Conservation (phyloP, 257 asterid genomes). For the Cordia subcordata region DNA sequence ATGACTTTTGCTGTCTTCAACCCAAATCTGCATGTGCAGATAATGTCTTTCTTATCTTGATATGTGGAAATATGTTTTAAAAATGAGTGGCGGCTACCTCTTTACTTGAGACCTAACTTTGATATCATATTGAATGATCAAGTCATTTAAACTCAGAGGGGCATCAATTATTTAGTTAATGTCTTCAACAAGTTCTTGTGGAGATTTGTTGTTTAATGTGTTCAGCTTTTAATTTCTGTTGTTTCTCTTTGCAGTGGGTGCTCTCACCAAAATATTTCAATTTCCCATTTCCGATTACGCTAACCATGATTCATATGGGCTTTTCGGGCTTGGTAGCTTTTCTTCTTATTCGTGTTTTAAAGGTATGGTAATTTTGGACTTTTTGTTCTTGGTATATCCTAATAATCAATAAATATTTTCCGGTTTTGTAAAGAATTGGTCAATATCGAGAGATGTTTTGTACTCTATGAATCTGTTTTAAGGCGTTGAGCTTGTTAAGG, state of each 20-base stretch:
- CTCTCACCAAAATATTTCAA: conserved; percentile 97
- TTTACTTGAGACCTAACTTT: too few relatives aligned
- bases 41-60: too few relatives aligned
- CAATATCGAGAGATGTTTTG: not conserved
- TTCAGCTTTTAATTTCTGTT: conserved; percentile 8
- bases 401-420: not conserved
- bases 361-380: conserved; percentile 42
- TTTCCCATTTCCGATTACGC: conserved; percentile 90
- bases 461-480: not conserved
- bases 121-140: too few relatives aligned
- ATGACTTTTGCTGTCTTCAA: too few relatives aligned
- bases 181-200: not conserved
- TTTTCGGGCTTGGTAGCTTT: conserved; percentile 94
- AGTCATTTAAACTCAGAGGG: too few relatives aligned
- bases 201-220: conserved; percentile 1
- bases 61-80: too few relatives aligned
- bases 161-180: too few relatives aligned
- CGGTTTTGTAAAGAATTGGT: not conserved
- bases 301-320: conserved; percentile 99
- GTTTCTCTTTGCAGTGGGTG: conserved; percentile 73
- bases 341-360: conserved; percentile 77
- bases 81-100: too few relatives aligned
- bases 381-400: not conserved
- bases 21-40: too few relatives aligned
- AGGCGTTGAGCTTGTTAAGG: not conserved